Conservation (phyloP, 768 basidiomycete species). For the Pulveroboletus sp. region DNA sequence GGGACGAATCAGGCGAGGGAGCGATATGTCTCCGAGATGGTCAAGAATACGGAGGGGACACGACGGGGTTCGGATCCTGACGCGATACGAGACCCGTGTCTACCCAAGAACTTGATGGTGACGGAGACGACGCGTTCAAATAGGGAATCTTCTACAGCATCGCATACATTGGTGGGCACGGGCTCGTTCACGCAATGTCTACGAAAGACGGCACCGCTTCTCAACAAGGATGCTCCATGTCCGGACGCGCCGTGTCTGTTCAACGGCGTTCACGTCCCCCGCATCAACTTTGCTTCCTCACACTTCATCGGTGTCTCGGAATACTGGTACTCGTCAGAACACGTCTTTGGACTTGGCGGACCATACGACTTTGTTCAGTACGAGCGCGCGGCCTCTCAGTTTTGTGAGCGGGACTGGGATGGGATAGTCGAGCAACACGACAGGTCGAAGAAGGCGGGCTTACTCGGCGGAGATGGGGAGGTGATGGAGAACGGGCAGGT, state of each 20-base stretch:
- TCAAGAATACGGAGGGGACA: slow-evolving; percentile 51
- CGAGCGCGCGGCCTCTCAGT: slow-evolving; percentile 85
- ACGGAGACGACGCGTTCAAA: slow-evolving; percentile 50
- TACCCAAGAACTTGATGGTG: slow-evolving; percentile 71
- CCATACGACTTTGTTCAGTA: slow-evolving; percentile 96
- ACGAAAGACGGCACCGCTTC: slow-evolving; percentile 60
- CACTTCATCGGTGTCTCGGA: slow-evolving; percentile 97
- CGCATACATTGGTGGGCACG: slow-evolving; percentile 72
- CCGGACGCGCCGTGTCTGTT: slow-evolving; percentile 84
- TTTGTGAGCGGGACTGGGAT: slow-evolving; percentile 78
- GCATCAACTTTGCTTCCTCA: slow-evolving; percentile 89
- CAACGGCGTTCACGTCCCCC: slow-evolving; percentile 90
- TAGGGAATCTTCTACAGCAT: slow-evolving; percentile 37
- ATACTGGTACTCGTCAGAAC: slow-evolving; percentile 99
- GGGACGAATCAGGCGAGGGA: slow-evolving; percentile 97
- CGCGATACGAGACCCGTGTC: slow-evolving; percentile 80
- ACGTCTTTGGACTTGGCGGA: slow-evolving; percentile 92
- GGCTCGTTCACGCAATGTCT: slow-evolving; percentile 90
- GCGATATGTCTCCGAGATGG: slow-evolving; percentile 73
- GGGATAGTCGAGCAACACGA: slow-evolving; percentile 68
- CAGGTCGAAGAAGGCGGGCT: slow-evolving; percentile 42
- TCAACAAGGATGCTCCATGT: slow-evolving; percentile 85
- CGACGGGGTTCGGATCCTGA: slow-evolving; percentile 21
- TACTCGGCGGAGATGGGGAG: slow-evolving; percentile 62
- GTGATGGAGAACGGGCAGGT: slow-evolving; percentile 56